These are phyloP conservation scores for Botrytis cinerea DNA, from an alignment of 2,329 filamentous ascomycete genomes.

Conservation along the genomic window DNA sequence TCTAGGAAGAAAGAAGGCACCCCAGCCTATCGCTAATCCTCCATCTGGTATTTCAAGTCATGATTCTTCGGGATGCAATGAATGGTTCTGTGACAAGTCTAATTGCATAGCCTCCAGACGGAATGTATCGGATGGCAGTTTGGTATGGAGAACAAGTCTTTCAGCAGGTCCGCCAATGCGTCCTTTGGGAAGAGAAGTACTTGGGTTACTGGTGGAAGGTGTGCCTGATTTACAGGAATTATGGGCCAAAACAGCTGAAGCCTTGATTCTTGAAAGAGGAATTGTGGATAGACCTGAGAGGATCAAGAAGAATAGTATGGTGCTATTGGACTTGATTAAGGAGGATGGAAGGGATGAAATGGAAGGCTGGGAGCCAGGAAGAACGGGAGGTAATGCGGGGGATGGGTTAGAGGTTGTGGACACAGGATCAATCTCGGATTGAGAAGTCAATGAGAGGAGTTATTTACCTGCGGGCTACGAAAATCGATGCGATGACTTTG, in stretches of 20 bases:
- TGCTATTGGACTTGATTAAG: conserved; percentile 64
- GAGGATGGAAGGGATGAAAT: conserved; percentile 60
- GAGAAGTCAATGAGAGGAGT: background rate
- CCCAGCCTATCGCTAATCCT: conserved; percentile 18
- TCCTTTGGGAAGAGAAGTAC: conserved; percentile 52
- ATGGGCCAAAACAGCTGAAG: conserved; percentile 64
- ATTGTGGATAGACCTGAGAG: conserved; percentile 60
- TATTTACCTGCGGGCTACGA: background rate
- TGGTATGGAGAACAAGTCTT: conserved; percentile 61
- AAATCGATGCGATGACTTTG: background rate
- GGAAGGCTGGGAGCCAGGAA: conserved; percentile 55
- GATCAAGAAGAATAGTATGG: conserved; percentile 63
- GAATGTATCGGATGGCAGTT: conserved; percentile 41
- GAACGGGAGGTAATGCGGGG: background rate
- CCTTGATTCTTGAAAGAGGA: conserved; percentile 58
- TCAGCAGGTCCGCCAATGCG: conserved; percentile 64
- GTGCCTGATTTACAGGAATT: conserved; percentile 60
- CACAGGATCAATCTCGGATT: conserved; percentile 17
- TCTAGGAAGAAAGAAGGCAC: conserved; percentile 57
- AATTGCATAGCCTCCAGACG: conserved; percentile 35
- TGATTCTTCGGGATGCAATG: conserved; percentile 37
- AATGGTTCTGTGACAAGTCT: conserved; percentile 43
- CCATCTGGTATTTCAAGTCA: conserved; percentile 29
- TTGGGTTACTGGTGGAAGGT: conserved; percentile 54
- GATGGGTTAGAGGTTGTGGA: conserved; percentile 2